Conservation (phyloP, 2,329 filamentous ascomycete species). For the Cercospora brassicicola region DNA sequence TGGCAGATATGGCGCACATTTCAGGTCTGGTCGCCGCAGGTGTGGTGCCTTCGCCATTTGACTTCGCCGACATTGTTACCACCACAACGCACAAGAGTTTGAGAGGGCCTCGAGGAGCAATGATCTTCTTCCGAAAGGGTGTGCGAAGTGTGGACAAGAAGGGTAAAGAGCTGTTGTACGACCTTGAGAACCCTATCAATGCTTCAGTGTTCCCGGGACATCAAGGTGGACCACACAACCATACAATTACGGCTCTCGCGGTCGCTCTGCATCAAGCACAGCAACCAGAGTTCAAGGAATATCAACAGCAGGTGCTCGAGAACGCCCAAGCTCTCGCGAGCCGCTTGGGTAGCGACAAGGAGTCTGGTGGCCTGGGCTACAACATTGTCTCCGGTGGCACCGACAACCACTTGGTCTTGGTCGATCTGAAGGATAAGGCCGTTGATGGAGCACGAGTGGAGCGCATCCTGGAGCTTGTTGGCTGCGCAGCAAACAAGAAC, state of each 20-base stretch:
- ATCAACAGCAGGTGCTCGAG: conserved; percentile 84
- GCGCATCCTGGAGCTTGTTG: conserved; percentile 92
- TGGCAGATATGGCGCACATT: conserved; percentile 97
- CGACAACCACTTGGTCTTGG: conserved; percentile 92
- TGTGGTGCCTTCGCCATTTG: conserved; percentile 86
- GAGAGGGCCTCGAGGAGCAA: conserved; percentile 87
- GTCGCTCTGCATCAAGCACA: conserved; percentile 94
- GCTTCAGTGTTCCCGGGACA: conserved; percentile 96
- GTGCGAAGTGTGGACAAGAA: conserved; percentile 80
- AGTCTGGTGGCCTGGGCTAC: conserved; percentile 77
- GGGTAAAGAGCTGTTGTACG: conserved; percentile 71
- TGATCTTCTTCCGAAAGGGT: conserved; percentile 98
- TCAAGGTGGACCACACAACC: conserved; percentile 97
- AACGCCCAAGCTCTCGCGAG: conserved; percentile 86
- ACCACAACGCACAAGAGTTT: conserved; percentile 98
- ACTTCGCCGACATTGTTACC: conserved; percentile 88
- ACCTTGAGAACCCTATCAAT: conserved; percentile 92
- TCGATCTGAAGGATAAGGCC: conserved; percentile 83
- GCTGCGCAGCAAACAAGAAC: conserved; percentile 99
- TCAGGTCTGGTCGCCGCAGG: conserved; percentile 90
- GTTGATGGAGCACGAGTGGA: conserved; percentile 95
- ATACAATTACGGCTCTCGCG: conserved; percentile 93
- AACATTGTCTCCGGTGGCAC: conserved; percentile 90
- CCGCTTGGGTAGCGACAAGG: conserved; percentile 65
- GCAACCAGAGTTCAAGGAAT: conserved; percentile 83